Base-by-base conservation (phyloP, 768 basidiomycete species). In the Naganishia vaughanmartiniae region DNA sequence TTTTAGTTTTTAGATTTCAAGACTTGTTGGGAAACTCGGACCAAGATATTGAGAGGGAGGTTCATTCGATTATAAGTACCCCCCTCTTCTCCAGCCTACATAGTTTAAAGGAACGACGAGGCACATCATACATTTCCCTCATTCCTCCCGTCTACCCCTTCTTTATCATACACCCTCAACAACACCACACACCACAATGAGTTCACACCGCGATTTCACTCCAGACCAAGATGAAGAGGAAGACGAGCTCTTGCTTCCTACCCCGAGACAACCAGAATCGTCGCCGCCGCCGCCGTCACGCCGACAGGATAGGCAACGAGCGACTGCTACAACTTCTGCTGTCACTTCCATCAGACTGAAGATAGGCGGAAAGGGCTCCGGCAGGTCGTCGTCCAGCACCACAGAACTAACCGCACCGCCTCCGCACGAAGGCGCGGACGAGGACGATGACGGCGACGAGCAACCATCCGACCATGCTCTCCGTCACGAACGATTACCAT, bases 161-260 rank as follows among this genome's bases (percentile, higher is more conserved):
- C 1, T 30, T 15, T 6, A 1, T 4, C 30, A 31, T 2, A 31
- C 30, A 12, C 28, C 17, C 14, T 15, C 54, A 55, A n/a, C n/a
- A n/a, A n/a, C 54, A 14, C 4, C n/a, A 31, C n/a, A 11, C 54
- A 54, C 54, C 54, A 33, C 54, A 28, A 63, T 63, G 60, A 45
- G 39, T n/a, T 45, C 39, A n/a, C 60, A 63, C n/a, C 60, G 60
- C 24, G 60, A 63, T 19, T 63, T 63, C 28, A 63, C 60, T 5
- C 60, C 60, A 63, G 60, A 63, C 42, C 21, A 60, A 10, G 58
- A 60, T 21, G 36, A 63, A 45, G 60, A 63, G 4, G 36, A 63
- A 28, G 60, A 63, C 30, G 60, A 63, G 39, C 60, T 63, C n/a
- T 34, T 63, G 24, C 60, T 63, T 19, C 36, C 24, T 17, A 42